A percentile compares a stretch with the other conserved stretches of the same genome.
These are phyloP conservation scores for Oehlia diaphana DNA, from an alignment of 192 early-diverging fungal genomes.

Conservation along the genomic window DNA sequence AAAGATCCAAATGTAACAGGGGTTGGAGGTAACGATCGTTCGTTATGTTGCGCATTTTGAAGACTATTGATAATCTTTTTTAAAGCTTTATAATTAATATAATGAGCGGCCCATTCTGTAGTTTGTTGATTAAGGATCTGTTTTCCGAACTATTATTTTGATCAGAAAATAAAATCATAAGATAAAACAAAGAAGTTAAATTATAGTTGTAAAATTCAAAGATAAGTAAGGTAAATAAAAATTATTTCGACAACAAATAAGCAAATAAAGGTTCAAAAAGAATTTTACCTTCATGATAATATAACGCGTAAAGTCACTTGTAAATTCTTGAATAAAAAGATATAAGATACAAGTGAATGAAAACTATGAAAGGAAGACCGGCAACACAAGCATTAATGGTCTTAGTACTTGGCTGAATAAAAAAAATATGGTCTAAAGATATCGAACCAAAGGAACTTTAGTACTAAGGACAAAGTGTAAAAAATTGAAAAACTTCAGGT, in stretches of 20 bases:
- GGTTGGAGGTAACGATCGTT: slow-evolving; percentile 21
- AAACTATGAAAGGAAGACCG: background rate
- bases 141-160: slow-evolving; percentile 87
- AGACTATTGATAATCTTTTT: slow-evolving; percentile 94
- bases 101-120: slow-evolving; percentile 91
- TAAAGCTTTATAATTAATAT: slow-evolving; percentile 96
- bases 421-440: background rate
- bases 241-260: too few relatives aligned
- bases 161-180: background rate
- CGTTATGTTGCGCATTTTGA: slow-evolving; percentile 28
- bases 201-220: background rate
- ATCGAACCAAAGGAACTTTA: background rate
- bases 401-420: background rate
- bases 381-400: background rate
- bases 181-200: too few relatives aligned
- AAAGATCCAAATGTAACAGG: slow-evolving; percentile 43
- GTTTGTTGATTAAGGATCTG: slow-evolving; percentile 90
- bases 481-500: background rate
- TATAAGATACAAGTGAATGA: background rate
- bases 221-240: too few relatives aligned
- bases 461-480: background rate
- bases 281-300: background rate
- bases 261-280: background rate
- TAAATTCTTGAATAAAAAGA: background rate
- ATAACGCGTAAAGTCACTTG: background rate